Base-by-base conservation (phyloP, 1,139 yeast genomes). In the Candida labiduridarum region DNA sequence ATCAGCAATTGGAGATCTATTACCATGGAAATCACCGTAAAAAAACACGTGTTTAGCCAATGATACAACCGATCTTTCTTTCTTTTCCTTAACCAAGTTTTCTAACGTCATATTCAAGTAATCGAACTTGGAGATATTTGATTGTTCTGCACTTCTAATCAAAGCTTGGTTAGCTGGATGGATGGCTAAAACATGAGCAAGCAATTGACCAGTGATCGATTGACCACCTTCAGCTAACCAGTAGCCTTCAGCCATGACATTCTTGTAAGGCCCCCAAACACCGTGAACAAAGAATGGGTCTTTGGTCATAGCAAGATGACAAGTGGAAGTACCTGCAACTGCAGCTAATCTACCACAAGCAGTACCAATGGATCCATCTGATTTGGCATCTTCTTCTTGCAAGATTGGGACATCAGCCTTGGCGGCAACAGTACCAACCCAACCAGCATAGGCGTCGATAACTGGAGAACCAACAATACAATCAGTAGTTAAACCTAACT, bases 201-300 rank as follows among this genome's bases (percentile, higher is more conserved):
- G 78, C 47, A 94, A 78, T 35, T 96, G 97, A 57, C 99, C 99
- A 2, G 99, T 94, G 64, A 96, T 88, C 18, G 96, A 87, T 69
- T 94, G 99, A 16, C 99, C 99, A 63, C 99, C 99, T 72, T 94
- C 99, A n/a, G 98, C 96, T 60, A 91, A 79, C 98, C 98, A 94
- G 62, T 79, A 86, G 11, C 85, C 91, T 35, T 89, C 88, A 16
- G 95, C 89, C 76, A 94, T 79, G 10, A 89, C 96, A 66, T 92
- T 96, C 61, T 91, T 81, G 71, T 94, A 94, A 3, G 99, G 99
- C 18, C 99, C 99, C 99, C 99, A 94, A 33, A 94, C 97, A 51
- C 99, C 99, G 46, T 90, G 84, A 12, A 94, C 98, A 66, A 94
- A 92, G 46, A 90, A 83, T 0, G 97, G 89, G 31, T 89, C 87